phyloP scores from a whole-genome alignment of 306 rosid species.

The Clitoria ternatea region DNA sequence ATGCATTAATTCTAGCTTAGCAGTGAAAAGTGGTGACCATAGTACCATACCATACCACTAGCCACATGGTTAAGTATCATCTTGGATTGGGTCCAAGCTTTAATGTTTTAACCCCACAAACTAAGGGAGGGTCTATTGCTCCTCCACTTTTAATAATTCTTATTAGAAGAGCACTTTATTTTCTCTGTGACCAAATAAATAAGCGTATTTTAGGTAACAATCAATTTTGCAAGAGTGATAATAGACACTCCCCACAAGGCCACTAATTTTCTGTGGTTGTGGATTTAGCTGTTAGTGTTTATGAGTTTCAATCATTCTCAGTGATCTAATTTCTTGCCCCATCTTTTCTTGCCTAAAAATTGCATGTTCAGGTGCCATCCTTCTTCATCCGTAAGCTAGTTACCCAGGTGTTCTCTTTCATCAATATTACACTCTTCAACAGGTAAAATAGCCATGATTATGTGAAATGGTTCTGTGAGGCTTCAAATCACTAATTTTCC shows the following conservation, averaged over 20 bases:
- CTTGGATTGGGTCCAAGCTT: too few species aligned
- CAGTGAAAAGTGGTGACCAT: background rate
- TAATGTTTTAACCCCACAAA: too few species aligned
- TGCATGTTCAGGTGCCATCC: constrained; percentile 74
- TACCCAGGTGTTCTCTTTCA: constrained; percentile 94
- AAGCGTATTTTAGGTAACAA: too few species aligned
- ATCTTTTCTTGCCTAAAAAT: constrained; percentile 26
- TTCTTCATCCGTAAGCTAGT: constrained; percentile 92
- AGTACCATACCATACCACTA: background rate
- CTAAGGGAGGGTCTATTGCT: too few species aligned
- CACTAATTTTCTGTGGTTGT: background rate
- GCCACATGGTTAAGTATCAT: background rate
- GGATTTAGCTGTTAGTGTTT: background rate
- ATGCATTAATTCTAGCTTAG: background rate
- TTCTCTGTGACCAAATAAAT: too few species aligned
- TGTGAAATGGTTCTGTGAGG: background rate
- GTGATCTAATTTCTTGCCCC: background rate
- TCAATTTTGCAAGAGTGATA: too few species aligned
- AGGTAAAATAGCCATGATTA: constrained; percentile 52
- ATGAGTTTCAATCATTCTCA: background rate
- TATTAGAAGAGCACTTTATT: too few species aligned
- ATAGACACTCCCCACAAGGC: too few species aligned
- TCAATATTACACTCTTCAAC: constrained; percentile 93
- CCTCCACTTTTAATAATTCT: too few species aligned
- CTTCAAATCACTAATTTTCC: background rate